Evolutionary conservation across 2,329 filamentous ascomycete genomes (phyloP), one percentile per base, ranked within the genome.

Genomic region (Hirsutella rhossiliensis): DNA sequence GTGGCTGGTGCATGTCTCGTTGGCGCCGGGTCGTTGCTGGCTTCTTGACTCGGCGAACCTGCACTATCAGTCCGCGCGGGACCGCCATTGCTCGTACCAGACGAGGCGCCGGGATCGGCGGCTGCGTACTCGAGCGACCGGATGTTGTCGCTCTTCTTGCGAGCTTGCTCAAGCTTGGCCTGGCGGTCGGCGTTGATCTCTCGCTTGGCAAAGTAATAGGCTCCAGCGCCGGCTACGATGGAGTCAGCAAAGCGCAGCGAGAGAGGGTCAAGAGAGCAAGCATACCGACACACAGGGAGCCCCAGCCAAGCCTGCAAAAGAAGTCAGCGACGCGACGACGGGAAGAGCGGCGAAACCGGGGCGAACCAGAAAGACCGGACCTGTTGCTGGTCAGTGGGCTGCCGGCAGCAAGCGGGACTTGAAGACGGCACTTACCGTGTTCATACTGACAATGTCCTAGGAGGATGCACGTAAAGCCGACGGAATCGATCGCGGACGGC

Each of bases 201-300:
- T 59, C 79, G 76, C 74, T 98, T 98, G 51, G 92, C 92, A 62
- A 96, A 95, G 71, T 86, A 88, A 73, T 97, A 98, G 57, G 90
- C 88, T 50, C 83, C 86, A 52, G 80, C 92, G 59, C 90, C 92
- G 53, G 89, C 87, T 88, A 58, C 43, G 28, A 43, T 32, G 18
- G 44, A 29, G 48, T 53, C 29, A 48, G 44, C 46, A 43, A 39
- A 20, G 30, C 29, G 36, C 30, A n/a, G 27, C 1, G 23, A 27
- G 23, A 27, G 34, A 32, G 13, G 36, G 19, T 9, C n/a, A 15
- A 4, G 9, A 18, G 20, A 15, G 15, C 15, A 7, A 11, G 18
- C 79, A 47, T 76, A 88, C 84, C 88, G 55, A 84, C 73, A 60
- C 89, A 92, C 44, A 97, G 76, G 41, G 87, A 76, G 54, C 86